Evolutionary conservation across 192 early-diverging fungal genomes (phyloP).

Genomic region (Entophlyctis helioformis): DNA sequence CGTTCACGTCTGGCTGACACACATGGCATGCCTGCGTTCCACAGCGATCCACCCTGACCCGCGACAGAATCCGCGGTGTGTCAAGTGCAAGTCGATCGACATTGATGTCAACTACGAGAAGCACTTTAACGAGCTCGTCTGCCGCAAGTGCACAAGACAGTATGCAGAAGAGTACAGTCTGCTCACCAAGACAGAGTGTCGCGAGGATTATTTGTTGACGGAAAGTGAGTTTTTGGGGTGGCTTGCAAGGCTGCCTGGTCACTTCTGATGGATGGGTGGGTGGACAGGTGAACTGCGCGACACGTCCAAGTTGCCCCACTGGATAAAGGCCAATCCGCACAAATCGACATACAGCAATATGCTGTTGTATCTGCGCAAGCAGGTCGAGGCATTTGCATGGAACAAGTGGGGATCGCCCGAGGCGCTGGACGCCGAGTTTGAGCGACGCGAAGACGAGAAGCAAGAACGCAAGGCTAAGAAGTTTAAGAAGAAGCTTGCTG

Average conservation of each 20-base stretch:
- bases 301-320: conserved; percentile 58
- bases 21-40: not conserved
- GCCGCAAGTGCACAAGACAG: conserved; percentile 58
- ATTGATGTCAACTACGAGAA: conserved; percentile 61
- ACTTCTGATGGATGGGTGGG: too few relatives aligned
- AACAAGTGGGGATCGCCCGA: conserved; percentile 87
- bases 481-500: conserved; percentile 62
- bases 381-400: conserved; percentile 86
- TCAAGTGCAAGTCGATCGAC: conserved; percentile 75
- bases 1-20: conserved; percentile 10
- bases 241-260: not conserved
- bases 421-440: conserved; percentile 78
- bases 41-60: conserved; percentile 11
- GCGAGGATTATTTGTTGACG: conserved; percentile 87
- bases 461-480: conserved; percentile 71
- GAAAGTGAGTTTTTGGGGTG: conserved; percentile 48
- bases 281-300: conserved; percentile 77
- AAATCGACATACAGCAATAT: conserved; percentile 96
- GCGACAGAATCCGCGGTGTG: conserved; percentile 55
- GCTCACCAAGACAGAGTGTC: conserved; percentile 92
- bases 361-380: conserved; percentile 72
- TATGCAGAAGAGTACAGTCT: conserved; percentile 82
- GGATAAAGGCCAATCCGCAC: conserved; percentile 87
- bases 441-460: conserved; percentile 64
- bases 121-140: conserved; percentile 67